phyloP scores from a whole-genome alignment of 129 eudicot species.

The Dittrichia graveolens region DNA sequence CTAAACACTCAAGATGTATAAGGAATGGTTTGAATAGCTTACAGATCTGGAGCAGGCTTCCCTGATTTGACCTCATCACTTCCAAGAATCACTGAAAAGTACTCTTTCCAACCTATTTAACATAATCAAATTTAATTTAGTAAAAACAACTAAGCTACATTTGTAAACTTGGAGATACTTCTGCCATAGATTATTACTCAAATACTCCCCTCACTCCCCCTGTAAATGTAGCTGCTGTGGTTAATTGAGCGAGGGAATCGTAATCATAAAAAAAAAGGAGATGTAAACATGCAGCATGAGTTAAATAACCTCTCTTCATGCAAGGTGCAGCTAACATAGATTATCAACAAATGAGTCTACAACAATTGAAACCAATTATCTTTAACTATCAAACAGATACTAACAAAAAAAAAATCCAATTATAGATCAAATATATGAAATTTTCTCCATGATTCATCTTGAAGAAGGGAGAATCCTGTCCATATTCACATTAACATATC shows the following conservation, averaged over 20 bases:
- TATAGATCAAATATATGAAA: too few relatives aligned
- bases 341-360: not conserved
- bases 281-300: not conserved
- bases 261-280: not conserved
- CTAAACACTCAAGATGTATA: not conserved
- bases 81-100: constrained; percentile 70
- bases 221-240: too few relatives aligned
- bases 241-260: too few relatives aligned
- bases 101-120: constrained; percentile 69
- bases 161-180: too few relatives aligned
- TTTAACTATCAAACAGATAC: not conserved
- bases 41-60: constrained; percentile 92
- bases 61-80: constrained; percentile 90
- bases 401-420: not conserved
- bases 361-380: not conserved
- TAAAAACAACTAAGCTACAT: constrained; percentile 1
- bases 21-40: constrained; percentile 32
- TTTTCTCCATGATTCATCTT: too few relatives aligned
- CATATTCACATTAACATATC: too few relatives aligned
- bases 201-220: too few relatives aligned
- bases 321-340: not conserved
- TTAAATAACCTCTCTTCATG: not conserved
- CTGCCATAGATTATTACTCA: too few relatives aligned
- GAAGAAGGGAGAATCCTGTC: too few relatives aligned
- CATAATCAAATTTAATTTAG: constrained; percentile 13